Base-by-base conservation (phyloP, 805 yeast genomes). In the Kuraishia molischiana region DNA sequence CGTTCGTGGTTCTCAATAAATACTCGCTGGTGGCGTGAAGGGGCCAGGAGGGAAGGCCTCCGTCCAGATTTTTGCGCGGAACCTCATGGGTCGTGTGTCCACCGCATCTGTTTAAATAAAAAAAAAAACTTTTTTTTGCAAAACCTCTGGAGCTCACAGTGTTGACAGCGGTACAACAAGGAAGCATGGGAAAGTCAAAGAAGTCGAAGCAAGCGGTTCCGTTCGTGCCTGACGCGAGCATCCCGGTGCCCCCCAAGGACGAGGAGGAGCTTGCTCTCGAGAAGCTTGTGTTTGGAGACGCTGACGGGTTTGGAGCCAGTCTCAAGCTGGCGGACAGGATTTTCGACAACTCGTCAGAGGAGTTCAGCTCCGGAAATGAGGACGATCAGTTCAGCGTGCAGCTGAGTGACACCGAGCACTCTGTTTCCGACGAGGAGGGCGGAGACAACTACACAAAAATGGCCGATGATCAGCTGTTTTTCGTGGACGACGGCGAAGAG, bases 211-310 rank as follows among this genome's bases (percentile, higher is more conserved):
- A 29, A n/a, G 42, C 46, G 22, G 49, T 11, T 9, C 26, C 26
- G 11, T 28, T 28, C 17, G 17, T 11, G 17, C 31, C 31, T 5
- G 31, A 28, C 13, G 14, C 31, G 14, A 11, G 17, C 31, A 28
- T 28, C 13, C 31, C 37, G 29, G 47, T 70, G 26, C 82, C 86
- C 13, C 82, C 81, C 24, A 90, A 92, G 48, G 94, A 85, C 54
- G 80, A 74, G 37, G 96, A 86, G 54, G 98, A 92, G 58, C 48
- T 79, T 32, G 71, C 63, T 39, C 69, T 92, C 36, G 95, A 89
- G 44, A 83, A 74, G 55, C 67, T 85, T 11, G 95, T 92, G 3
- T 89, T 92, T 60, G 97, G 98, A 13, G 97, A 92, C 54, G 48
- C 69, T 3, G 82, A 76, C 39, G 82, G 90, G 22, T 81, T 83